Evolutionary conservation across 257 asterid species (phyloP), one percentile per base, ranked within the genome.

Genomic region (Lavandula angustifolia): DNA sequence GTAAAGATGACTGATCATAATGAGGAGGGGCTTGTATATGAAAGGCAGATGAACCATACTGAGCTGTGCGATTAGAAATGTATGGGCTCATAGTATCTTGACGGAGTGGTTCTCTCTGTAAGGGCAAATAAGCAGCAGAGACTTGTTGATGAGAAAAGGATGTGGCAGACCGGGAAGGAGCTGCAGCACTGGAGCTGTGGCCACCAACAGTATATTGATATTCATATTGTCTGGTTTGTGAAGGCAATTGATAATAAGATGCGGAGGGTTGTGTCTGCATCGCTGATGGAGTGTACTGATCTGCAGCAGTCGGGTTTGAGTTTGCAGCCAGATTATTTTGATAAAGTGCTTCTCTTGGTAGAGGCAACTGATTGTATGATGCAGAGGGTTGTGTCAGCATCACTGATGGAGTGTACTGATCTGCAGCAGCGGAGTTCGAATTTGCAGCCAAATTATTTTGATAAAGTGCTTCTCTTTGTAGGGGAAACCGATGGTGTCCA

Each of bases 391-490:
- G 76, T 40, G 69, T 69, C 68, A 64, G 81, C 37, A 47, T 18
- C 53, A 49, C 66, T 34, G 80, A 58, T n/a, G 78, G 51, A 52
- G 46, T 64, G 59, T 71, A 63, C 12, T 73, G 70, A 55, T 67
- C 51, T 31, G 57, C 31, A 58, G 78, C 44, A 40, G 59, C 44
- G 35, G 40, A 31, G 71, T 69, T 60, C 59, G 72, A 35, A 72
- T 73, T 69, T 66, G 81, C 55, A 59, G 55, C 71, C 29, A 40
- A 62, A 17, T 42, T 61, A 33, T 63, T 73, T n/a, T 55, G 80
- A 51, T 62, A 64, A 9, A 13, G 58, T 54, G 58, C 61, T 13
- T 48, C 72, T 37, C 70, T 70, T 69, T 43, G 65, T 17, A 10
- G 7, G 17, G 74, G 74, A 48, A 50, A 27, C 38, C 46, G 78